Percentiles rank a stretch among this genome's conserved stretches.
phyloP scores from a whole-genome alignment of 179 eudicot genomes.

The Vitellaria paradoxa region DNA sequence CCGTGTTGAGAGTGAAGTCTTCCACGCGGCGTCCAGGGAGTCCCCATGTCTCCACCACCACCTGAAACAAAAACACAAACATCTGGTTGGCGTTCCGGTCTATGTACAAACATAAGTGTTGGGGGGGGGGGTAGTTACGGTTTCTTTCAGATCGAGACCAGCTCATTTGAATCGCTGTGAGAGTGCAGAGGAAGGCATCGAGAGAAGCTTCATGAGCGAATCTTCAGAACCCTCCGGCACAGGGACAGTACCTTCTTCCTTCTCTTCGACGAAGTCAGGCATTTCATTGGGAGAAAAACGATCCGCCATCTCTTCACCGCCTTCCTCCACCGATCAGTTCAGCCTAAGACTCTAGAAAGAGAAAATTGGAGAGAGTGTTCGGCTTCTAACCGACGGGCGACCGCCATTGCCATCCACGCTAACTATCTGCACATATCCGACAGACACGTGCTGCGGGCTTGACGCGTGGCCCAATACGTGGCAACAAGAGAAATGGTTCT shows the following conservation, averaged over 20 bases:
- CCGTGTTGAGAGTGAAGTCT: conserved; percentile 59
- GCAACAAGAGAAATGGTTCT: too few relatives aligned
- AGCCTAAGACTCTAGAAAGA: not conserved
- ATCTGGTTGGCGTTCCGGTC: not conserved
- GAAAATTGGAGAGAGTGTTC: not conserved
- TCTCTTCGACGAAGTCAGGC: conserved; percentile 63
- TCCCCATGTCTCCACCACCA: conserved; percentile 67
- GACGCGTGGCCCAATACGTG: not conserved
- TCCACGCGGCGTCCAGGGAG: conserved; percentile 31
- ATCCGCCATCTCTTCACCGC: conserved; percentile 37
- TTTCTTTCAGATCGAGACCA: conserved; percentile 51
- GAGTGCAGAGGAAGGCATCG: conserved; percentile 43
- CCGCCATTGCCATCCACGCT: too few relatives aligned
- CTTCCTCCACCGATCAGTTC: not conserved
- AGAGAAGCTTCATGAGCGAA: conserved; percentile 53
- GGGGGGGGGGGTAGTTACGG: conserved; percentile 26
- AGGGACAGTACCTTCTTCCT: conserved; percentile 1
- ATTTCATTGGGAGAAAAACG: conserved; percentile 55
- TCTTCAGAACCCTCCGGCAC: conserved; percentile 21
- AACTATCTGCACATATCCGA: too few relatives aligned
- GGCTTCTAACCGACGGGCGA: not conserved
- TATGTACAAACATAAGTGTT: not conserved
- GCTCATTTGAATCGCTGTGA: conserved; percentile 41
- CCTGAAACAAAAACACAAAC: conserved; percentile 34
- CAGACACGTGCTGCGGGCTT: conserved; percentile 1